Evolutionary conservation across 805 yeast species (phyloP).

Genomic region (Candida insectalens): DNA sequence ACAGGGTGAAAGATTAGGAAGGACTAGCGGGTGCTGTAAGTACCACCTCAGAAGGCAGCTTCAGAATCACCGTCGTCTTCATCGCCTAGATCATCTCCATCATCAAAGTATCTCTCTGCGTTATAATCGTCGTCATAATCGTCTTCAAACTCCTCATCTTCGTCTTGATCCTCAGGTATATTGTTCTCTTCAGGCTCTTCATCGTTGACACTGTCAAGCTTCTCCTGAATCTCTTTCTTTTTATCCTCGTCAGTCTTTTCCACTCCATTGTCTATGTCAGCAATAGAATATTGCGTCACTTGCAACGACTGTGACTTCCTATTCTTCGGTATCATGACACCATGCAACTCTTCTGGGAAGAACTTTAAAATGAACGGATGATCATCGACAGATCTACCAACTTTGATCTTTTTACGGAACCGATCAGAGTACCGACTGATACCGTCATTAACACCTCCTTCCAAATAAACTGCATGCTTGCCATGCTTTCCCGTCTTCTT

Average conservation of each 20-base stretch:
- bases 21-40: too few species aligned
- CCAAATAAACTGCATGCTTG: slow-evolving; percentile 22
- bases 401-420: slow-evolving; percentile 60
- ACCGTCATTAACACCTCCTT: slow-evolving; percentile 50
- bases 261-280: slow-evolving; percentile 29
- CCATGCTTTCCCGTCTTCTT: slow-evolving; percentile 10
- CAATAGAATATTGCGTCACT: slow-evolving; percentile 31
- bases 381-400: slow-evolving; percentile 64
- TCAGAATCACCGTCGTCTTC: slow-evolving; percentile 59
- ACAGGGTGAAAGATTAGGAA: too few species aligned
- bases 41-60: too few species aligned
- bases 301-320: slow-evolving; percentile 27
- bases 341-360: slow-evolving; percentile 71
- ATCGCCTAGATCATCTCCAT: slow-evolving; percentile 52
- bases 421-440: slow-evolving; percentile 75
- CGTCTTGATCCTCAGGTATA: slow-evolving; percentile 43
- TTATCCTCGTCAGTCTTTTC: slow-evolving; percentile 20
- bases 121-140: slow-evolving; percentile 74
- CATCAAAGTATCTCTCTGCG: slow-evolving; percentile 72
- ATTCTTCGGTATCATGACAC: slow-evolving; percentile 51
- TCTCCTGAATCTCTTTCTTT: slow-evolving; percentile 21
- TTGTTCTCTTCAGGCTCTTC: slow-evolving; percentile 35
- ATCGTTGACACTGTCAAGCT: slow-evolving; percentile 26
- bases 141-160: slow-evolving; percentile 61
- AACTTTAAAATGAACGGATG: slow-evolving; percentile 65